phyloP scores from a whole-genome alignment of 257 asterid genomes.

The Ophiorrhiza pumila region DNA sequence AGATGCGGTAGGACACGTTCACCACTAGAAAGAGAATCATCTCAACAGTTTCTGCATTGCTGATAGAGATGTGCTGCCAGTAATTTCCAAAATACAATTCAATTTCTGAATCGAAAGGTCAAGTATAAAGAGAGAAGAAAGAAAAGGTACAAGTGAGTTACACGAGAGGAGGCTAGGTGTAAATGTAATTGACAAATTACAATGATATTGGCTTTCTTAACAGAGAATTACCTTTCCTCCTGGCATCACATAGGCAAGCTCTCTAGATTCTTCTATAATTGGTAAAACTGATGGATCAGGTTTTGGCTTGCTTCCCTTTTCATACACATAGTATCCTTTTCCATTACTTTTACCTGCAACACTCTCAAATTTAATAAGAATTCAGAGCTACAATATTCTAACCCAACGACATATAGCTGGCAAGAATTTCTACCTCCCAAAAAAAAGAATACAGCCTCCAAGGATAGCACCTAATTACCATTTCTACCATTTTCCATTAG shows the following conservation, averaged over 20 bases:
- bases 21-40: conserved; percentile 94
- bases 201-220: too few species aligned
- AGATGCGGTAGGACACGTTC: conserved; percentile 88
- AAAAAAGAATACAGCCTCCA: background rate
- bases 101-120: background rate
- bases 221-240: conserved; percentile 98
- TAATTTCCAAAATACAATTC: conserved; percentile 16
- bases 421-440: background rate
- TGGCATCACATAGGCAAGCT: conserved; percentile 74
- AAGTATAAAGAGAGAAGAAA: background rate
- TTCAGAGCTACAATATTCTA: conserved; percentile 13
- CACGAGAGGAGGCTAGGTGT: background rate
- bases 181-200: background rate
- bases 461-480: conserved; percentile 38
- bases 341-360: conserved; percentile 87
- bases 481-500: conserved; percentile 80
- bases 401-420: background rate
- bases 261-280: conserved; percentile 82
- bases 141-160: background rate
- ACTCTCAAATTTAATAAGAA: conserved; percentile 19
- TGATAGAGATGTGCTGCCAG: conserved; percentile 76
- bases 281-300: conserved; percentile 86
- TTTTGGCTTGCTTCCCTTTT: conserved; percentile 87
- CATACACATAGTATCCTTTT: conserved; percentile 78
- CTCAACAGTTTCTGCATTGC: conserved; percentile 82